phyloP scores from a whole-genome alignment of 2,329 filamentous ascomycete species.

The Xylaria sp. region DNA sequence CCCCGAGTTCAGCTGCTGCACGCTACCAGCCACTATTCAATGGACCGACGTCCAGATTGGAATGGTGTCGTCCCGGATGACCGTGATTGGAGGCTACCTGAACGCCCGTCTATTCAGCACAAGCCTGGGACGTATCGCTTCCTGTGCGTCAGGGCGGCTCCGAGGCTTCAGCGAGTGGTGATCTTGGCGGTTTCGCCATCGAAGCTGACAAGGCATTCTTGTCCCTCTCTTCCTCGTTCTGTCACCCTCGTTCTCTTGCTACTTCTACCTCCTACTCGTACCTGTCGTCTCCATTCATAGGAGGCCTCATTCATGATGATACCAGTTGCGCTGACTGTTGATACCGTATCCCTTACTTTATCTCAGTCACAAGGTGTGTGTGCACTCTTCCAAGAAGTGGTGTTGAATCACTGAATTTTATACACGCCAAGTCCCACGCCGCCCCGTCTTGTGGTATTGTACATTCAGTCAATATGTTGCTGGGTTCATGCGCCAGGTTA shows the following conservation, averaged over 20 bases:
- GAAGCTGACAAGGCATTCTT: not conserved
- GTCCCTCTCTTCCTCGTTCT: not conserved
- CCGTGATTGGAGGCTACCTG: conserved; percentile 25
- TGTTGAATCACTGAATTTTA: no score
- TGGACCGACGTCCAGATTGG: conserved; percentile 23
- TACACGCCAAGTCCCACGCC: not conserved
- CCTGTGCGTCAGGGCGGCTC: conserved; percentile 3
- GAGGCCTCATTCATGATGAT: no score
- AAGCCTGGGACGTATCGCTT: conserved; percentile 1
- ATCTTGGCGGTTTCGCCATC: not conserved
- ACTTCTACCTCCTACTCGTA: no score
- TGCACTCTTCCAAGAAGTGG: no score
- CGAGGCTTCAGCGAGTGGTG: conserved; percentile 7
- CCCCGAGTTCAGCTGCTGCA: conserved; percentile 35
- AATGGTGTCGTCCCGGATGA: conserved; percentile 12
- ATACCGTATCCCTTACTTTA: no score
- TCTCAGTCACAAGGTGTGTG: no score
- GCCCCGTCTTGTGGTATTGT: no score
- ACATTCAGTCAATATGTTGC: no score
- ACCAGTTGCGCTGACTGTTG: no score
- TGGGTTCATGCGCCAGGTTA: no score
- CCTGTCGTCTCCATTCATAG: no score
- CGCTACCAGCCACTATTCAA: conserved; percentile 27
- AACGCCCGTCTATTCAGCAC: conserved; percentile 4
- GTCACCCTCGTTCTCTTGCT: no score